These are phyloP conservation scores for Fusarium stilboides DNA, from an alignment of 2,329 filamentous ascomycete genomes.

Conservation along the genomic window DNA sequence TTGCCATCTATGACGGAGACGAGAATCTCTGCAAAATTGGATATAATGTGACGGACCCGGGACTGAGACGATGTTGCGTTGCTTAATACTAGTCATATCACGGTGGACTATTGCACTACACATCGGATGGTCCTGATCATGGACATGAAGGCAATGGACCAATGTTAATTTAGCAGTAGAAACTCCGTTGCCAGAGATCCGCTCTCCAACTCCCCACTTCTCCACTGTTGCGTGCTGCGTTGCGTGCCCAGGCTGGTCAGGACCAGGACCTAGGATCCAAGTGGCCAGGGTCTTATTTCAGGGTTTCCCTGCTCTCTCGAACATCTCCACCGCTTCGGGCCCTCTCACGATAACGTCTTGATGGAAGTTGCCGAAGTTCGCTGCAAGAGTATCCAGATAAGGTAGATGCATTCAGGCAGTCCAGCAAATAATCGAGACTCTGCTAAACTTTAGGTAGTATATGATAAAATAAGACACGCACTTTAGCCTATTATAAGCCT, in stretches of 20 bases:
- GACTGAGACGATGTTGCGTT: background rate
- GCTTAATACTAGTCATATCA: constrained; percentile 19
- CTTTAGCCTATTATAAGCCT: too few relatives aligned
- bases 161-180: constrained; percentile 16
- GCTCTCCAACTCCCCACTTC: constrained; percentile 25
- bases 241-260: constrained; percentile 28
- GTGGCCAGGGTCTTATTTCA: constrained; percentile 17
- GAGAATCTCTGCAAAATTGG: constrained; percentile 4
- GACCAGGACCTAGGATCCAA: constrained; percentile 3
- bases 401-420: background rate
- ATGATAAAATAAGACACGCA: too few relatives aligned
- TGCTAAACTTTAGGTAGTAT: too few relatives aligned
- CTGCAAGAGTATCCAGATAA: background rate
- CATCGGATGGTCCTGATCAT: constrained; percentile 1
- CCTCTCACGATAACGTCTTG: constrained; percentile 14
- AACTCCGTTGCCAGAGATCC: constrained; percentile 17
- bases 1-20: constrained; percentile 1
- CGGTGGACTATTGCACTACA: constrained; percentile 13
- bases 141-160: constrained; percentile 6
- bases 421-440: too few relatives aligned
- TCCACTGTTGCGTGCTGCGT: constrained; percentile 39
- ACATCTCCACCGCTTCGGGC: constrained; percentile 20
- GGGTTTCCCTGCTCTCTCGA: constrained; percentile 8
- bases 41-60: constrained; percentile 3
- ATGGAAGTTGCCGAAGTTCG: background rate